A percentile compares a stretch with the other conserved stretches of the same genome.
Conservation (phyloP, 768 basidiomycete genomes). For the Wakefieldia striispora region DNA sequence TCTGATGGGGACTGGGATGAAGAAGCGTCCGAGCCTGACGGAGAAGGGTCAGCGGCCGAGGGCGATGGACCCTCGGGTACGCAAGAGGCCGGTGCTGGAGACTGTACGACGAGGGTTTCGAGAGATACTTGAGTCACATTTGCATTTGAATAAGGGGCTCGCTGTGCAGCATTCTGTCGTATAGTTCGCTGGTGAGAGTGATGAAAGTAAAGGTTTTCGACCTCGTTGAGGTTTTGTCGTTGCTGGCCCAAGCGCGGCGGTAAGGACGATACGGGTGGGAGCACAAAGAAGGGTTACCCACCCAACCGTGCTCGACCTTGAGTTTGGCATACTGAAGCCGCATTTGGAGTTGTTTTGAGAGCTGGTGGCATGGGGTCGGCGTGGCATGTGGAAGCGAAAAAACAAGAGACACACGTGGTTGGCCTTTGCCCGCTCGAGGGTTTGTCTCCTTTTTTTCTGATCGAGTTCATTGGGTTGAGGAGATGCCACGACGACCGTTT, state of each 20-base stretch:
- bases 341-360: slow-evolving; percentile 69
- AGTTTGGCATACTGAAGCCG: slow-evolving; percentile 74
- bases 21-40: background rate
- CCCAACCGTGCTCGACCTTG: slow-evolving; percentile 83
- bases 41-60: background rate
- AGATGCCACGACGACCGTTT: slow-evolving; percentile 21
- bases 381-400: background rate
- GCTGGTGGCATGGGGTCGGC: slow-evolving; percentile 34
- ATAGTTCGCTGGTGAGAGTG: slow-evolving; percentile 53
- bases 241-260: slow-evolving; percentile 41
- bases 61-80: background rate
- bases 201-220: slow-evolving; percentile 80
- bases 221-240: slow-evolving; percentile 76
- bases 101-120: no score
- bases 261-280: background rate
- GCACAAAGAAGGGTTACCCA: slow-evolving; percentile 32
- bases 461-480: slow-evolving; percentile 28
- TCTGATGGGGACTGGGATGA: slow-evolving; percentile 6
- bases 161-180: slow-evolving; percentile 14
- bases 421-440: slow-evolving; percentile 54
- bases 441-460: slow-evolving; percentile 45
- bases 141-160: slow-evolving; percentile 15
- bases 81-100: no score
- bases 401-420: slow-evolving; percentile 46
- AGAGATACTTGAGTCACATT: no score